phyloP scores from a whole-genome alignment of 306 rosid genomes.

The Dalbergia cochinchinensis region DNA sequence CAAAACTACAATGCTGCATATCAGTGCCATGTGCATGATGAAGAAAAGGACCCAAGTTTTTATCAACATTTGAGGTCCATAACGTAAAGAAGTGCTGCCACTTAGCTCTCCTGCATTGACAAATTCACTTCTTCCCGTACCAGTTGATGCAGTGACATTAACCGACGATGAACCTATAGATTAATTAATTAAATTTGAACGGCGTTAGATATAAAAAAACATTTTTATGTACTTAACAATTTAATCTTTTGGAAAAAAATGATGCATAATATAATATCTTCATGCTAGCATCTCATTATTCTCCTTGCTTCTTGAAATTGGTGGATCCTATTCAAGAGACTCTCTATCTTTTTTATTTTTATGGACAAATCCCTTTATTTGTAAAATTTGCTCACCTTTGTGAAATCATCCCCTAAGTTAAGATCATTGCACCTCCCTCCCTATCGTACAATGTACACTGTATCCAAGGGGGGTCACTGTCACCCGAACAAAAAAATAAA shows the following conservation, averaged over 20 bases:
- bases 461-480: no score
- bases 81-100: slow-evolving; percentile 48
- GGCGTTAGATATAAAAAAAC: not conserved
- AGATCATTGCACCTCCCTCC: no score
- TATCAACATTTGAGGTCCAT: slow-evolving; percentile 45
- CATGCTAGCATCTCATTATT: not conserved
- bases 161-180: slow-evolving; percentile 74
- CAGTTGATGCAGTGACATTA: slow-evolving; percentile 76
- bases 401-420: no score
- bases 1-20: slow-evolving; percentile 46
- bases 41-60: slow-evolving; percentile 48
- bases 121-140: slow-evolving; percentile 71
- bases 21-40: slow-evolving; percentile 35
- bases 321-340: no score
- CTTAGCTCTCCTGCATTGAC: slow-evolving; percentile 66
- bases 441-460: no score
- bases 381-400: no score
- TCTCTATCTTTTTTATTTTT: no score
- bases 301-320: slow-evolving; percentile 12
- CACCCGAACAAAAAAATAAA: no score
- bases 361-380: no score
- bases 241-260: no score
- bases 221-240: no score
- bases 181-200: slow-evolving; percentile 3
- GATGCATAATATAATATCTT: not conserved